Percentiles rank a stretch among this genome's conserved stretches.
Evolutionary conservation across 805 yeast genomes (phyloP).

Genomic region (Cyberlindnera petersonii): DNA sequence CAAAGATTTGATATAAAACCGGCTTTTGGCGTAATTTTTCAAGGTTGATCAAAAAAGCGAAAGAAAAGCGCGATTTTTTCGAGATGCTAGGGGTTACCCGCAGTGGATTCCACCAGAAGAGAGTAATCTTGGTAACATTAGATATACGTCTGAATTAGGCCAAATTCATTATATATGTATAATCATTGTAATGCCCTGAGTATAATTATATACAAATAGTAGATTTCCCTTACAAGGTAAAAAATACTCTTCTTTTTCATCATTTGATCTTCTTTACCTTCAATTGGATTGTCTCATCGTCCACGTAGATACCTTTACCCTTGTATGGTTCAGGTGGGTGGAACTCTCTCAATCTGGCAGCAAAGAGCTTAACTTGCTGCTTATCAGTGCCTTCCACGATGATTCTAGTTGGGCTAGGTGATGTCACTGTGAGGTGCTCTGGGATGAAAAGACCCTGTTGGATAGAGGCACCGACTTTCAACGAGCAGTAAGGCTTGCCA

Average conservation of each 20-base stretch:
- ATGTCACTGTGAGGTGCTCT: conserved; percentile 62
- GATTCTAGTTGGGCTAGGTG: conserved; percentile 83
- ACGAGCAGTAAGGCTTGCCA: conserved; percentile 51
- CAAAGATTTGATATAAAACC: no score
- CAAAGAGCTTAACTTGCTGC: conserved; percentile 82
- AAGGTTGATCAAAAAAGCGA: no score
- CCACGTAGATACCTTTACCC: conserved; percentile 94
- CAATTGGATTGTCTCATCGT: conserved; percentile 84
- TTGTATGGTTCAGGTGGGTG: conserved; percentile 98
- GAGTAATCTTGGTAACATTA: no score
- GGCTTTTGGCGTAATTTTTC: no score
- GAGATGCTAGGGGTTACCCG: no score
- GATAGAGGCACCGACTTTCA: conserved; percentile 87
- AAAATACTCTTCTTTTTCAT: conserved; percentile 6
- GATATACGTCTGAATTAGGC: not conserved
- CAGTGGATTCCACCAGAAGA: no score
- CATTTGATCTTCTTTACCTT: conserved; percentile 93
- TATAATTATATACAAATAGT: conserved; percentile 4
- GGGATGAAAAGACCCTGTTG: conserved; percentile 78
- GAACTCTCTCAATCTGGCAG: conserved; percentile 79
- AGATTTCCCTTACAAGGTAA: no score
- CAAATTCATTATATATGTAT: not conserved
- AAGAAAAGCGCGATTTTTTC: no score
- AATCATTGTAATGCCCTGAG: conserved; percentile 1
- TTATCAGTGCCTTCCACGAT: conserved; percentile 84